Evolutionary conservation across 345 rosid species (phyloP).

Genomic region (Bruguiera sexangula): DNA sequence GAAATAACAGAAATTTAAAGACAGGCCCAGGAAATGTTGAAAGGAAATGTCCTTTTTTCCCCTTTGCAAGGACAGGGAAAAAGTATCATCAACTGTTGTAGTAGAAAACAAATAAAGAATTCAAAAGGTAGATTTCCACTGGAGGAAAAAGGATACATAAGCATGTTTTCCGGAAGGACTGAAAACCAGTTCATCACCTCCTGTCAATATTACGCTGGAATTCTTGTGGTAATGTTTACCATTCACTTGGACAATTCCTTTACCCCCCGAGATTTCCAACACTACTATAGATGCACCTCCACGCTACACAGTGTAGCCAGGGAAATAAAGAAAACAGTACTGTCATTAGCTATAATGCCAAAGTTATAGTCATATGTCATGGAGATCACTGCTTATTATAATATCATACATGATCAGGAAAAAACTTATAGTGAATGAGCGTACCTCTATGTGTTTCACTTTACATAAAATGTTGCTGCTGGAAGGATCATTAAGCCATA

Average conservation of each 20-base stretch:
- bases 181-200: conserved; percentile 94
- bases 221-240: conserved; percentile 57
- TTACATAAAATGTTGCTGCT: conserved; percentile 61
- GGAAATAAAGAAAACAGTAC: not conserved
- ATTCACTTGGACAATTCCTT: conserved; percentile 84
- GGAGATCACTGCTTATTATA: too few relatives aligned
- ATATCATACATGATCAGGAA: too few relatives aligned
- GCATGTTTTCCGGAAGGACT: conserved; percentile 68
- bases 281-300: conserved; percentile 61
- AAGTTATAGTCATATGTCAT: not conserved
- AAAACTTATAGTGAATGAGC: not conserved
- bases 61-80: not conserved
- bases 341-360: not conserved
- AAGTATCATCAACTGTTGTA: not conserved
- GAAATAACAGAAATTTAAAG: conserved; percentile 11
- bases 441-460: conserved; percentile 78
- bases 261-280: conserved; percentile 71
- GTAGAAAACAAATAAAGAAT: not conserved
- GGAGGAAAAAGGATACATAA: conserved; percentile 73
- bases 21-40: not conserved
- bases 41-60: not conserved
- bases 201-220: conserved; percentile 48
- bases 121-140: not conserved
- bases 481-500: conserved; percentile 65
- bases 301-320: conserved; percentile 32